Evolutionary conservation across 306 rosid species (phyloP).

Genomic region (Lotus japonicus): DNA sequence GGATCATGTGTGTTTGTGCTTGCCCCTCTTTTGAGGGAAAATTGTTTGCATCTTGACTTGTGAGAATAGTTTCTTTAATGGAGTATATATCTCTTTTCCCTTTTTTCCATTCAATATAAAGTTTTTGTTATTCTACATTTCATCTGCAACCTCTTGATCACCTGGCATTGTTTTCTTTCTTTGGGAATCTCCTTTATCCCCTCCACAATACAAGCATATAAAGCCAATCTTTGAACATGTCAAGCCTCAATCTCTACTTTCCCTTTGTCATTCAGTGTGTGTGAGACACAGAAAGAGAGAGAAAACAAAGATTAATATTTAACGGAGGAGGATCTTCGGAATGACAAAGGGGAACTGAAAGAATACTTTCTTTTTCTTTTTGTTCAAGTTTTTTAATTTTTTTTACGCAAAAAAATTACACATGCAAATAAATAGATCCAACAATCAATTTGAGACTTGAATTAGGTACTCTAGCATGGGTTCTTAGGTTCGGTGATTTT

Average conservation of each 20-base stretch:
- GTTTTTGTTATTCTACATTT: slow-evolving; percentile 45
- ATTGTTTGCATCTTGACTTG: slow-evolving; percentile 54
- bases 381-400: too few species aligned
- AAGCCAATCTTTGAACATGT: slow-evolving; percentile 68
- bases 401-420: too few species aligned
- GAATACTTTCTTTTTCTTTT: background rate
- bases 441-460: too few species aligned
- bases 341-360: slow-evolving; percentile 28
- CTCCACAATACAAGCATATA: slow-evolving; percentile 54
- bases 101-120: slow-evolving; percentile 37
- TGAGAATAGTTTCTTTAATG: slow-evolving; percentile 32
- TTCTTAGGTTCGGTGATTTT: too few species aligned
- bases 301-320: slow-evolving; percentile 20
- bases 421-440: too few species aligned
- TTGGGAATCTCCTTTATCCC: slow-evolving; percentile 35
- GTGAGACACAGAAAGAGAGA: background rate
- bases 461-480: too few species aligned
- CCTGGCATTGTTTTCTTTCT: slow-evolving; percentile 28
- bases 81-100: background rate
- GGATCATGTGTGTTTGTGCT: slow-evolving; percentile 60
- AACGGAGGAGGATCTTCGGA: slow-evolving; percentile 38
- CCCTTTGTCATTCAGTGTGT: slow-evolving; percentile 30
- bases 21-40: slow-evolving; percentile 52
- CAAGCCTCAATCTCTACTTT: slow-evolving; percentile 41
- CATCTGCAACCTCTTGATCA: slow-evolving; percentile 41